Evolutionary conservation across 2,329 filamentous ascomycete species (phyloP).

Genomic region (Colletotrichum aenigma): DNA sequence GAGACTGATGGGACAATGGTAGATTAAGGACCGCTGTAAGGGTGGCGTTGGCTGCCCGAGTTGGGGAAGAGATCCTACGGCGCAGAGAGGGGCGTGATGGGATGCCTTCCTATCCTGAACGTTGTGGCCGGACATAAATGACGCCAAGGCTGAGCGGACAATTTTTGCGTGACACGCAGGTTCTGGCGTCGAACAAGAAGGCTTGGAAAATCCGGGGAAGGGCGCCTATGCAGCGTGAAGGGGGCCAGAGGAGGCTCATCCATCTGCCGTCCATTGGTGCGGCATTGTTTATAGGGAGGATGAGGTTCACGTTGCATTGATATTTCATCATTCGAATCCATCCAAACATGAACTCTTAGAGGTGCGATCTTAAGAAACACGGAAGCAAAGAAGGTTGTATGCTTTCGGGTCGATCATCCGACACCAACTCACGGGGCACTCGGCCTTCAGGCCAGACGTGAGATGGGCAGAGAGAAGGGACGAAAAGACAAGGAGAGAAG

Average conservation of each 20-base stretch:
- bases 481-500: neutral
- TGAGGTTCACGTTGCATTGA: neutral
- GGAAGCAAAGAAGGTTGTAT: neutral
- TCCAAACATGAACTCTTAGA: neutral
- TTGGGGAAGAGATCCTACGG: constrained; percentile 9
- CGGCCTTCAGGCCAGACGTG: neutral
- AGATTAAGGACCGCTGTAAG: constrained; percentile 4
- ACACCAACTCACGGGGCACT: neutral
- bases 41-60: neutral
- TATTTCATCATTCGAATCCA: neutral
- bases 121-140: neutral
- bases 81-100: constrained; percentile 2
- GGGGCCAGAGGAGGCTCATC: neutral
- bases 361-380: neutral
- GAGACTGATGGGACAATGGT: constrained; percentile 5
- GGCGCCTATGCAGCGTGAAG: neutral
- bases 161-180: neutral
- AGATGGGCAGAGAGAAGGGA: neutral
- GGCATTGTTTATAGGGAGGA: neutral
- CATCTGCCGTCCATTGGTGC: neutral
- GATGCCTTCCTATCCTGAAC: neutral
- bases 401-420: constrained; percentile 13
- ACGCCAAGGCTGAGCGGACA: constrained; percentile 2
- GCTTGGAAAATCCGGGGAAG: constrained; percentile 3
- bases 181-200: neutral